phyloP scores from a whole-genome alignment of 164 flowering plant species.

The Vitis vinifera region ASM3070453v1 NC_081805.1:12611001-12611500 shows the following conservation, averaged over 20 bases:
- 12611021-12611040: conserved; percentile 84
- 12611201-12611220: not conserved
- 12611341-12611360: too few species aligned
- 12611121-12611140: not conserved
- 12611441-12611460: too few species aligned
- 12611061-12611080: conserved; percentile 6
- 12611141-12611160: not conserved
- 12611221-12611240: not conserved
- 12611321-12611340: too few species aligned
- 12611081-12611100: not conserved
- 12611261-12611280: not conserved
- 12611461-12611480: too few species aligned
- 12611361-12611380: too few species aligned
- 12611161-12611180: not conserved
- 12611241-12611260: not conserved
- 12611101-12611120: not conserved
- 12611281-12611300: not conserved
- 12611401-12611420: too few species aligned
- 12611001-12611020: conserved; percentile 92
- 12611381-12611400: too few species aligned
- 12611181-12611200: not conserved
- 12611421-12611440: too few species aligned
- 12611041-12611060: conserved; percentile 78
- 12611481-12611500: too few species aligned
- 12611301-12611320: not conserved